phyloP scores from a whole-genome alignment of 129 eudicot species.

The Flaveria trinervia region DNA sequence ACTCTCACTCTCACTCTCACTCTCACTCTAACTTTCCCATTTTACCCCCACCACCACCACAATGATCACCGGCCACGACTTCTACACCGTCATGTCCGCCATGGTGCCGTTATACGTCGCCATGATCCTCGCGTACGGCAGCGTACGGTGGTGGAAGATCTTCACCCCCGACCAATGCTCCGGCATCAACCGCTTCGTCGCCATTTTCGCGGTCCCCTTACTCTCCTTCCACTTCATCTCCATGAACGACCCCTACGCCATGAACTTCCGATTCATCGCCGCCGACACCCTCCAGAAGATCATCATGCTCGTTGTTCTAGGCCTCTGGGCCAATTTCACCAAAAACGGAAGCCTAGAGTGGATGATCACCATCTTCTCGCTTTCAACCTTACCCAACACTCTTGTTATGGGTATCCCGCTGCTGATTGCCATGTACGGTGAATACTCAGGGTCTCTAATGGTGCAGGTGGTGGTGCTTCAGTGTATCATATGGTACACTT shows the following conservation, averaged over 20 bases:
- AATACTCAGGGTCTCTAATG: constrained; percentile 67
- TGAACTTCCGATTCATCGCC: constrained; percentile 84
- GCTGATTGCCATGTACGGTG: constrained; percentile 81
- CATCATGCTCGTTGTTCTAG: constrained; percentile 61
- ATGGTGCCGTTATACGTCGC: constrained; percentile 88
- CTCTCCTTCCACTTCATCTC: constrained; percentile 89
- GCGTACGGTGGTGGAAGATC: constrained; percentile 95
- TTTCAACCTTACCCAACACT: constrained; percentile 74
- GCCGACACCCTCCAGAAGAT: constrained; percentile 82
- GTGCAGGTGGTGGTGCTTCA: constrained; percentile 85
- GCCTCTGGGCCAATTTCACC: constrained; percentile 63
- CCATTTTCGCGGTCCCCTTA: constrained; percentile 82
- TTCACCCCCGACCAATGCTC: constrained; percentile 94
- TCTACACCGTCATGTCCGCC: constrained; percentile 83
- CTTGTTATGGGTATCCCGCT: constrained; percentile 92
- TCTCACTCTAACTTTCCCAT: constrained; percentile 17
- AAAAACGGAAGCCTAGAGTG: constrained; percentile 74
- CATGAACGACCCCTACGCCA: constrained; percentile 61
- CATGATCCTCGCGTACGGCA: constrained; percentile 92
- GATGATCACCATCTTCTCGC: constrained; percentile 77
- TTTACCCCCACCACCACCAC: background rate
- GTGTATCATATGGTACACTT: constrained; percentile 89
- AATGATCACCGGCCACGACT: constrained; percentile 87
- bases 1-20: constrained; percentile 23
- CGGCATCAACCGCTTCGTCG: constrained; percentile 92